These are phyloP conservation scores for Senecio squalidus DNA, from an alignment of 140 eudicot genomes.

Conservation along the genomic window DNA sequence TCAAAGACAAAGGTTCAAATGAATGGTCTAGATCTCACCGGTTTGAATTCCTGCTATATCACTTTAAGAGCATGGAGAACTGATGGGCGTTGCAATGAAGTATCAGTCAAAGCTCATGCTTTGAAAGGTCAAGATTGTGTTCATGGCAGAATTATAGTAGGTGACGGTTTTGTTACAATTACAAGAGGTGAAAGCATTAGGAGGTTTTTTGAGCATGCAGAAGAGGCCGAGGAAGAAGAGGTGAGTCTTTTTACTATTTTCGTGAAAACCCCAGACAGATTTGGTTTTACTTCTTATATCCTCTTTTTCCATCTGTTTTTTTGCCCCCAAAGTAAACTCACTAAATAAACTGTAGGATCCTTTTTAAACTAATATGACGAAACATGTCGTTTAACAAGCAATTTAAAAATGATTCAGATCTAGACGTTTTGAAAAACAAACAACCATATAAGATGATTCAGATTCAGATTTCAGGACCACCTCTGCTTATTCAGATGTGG, in stretches of 20 bases:
- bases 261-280: no score
- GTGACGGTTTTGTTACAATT: slow-evolving; percentile 88
- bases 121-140: slow-evolving; percentile 91
- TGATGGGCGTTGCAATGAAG: slow-evolving; percentile 82
- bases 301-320: no score
- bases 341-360: no score
- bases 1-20: slow-evolving; percentile 70
- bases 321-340: no score
- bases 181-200: slow-evolving; percentile 77
- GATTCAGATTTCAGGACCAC: no score
- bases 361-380: no score
- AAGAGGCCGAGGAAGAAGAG: slow-evolving; percentile 99
- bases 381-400: no score
- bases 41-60: slow-evolving; percentile 78
- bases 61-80: slow-evolving; percentile 92
- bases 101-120: slow-evolving; percentile 97
- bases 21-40: slow-evolving; percentile 68
- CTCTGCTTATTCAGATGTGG: no score
- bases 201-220: slow-evolving; percentile 96
- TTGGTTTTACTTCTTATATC: no score
- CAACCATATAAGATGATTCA: no score
- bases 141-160: slow-evolving; percentile 95
- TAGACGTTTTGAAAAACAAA: no score
- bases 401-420: no score
- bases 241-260: slow-evolving; percentile 17